Evolutionary conservation across 805 yeast species (phyloP), one percentile per base, ranked within the genome.

Genomic region (Zygotorulaspora florentina): DNA sequence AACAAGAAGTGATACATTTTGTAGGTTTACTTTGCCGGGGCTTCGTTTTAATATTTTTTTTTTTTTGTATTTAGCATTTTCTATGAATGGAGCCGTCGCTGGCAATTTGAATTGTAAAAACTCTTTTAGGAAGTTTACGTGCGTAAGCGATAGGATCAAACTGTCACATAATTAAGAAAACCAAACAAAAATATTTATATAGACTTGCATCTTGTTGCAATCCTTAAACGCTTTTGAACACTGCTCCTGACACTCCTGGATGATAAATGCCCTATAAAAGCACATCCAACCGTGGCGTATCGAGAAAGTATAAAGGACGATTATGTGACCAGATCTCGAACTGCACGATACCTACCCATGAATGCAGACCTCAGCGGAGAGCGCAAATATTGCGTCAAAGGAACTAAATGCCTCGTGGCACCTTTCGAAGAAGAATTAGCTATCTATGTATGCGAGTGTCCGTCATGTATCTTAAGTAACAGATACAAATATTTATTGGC

Each of bases 401-500:
- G 29, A 8, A 20, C 16, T 20, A 39, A 30, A 29, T 43, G 44
- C 28, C 40, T 55, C 6, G 27, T 48, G n/a, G 55, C 55, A 8
- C 57, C 56, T 5, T 50, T 52, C 30, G 53, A 49, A 15, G 43
- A 51, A 28, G 52, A 51, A 16, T 20, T 34, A 11, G 43, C 39
- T 17, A 17, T 26, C 13, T 53, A 48, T 42, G 2, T n/a, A 9
- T 62, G 66, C 43, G 45, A 54, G 35, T 62, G 66, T 44, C 36
- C 39, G 3, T 55, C 65, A 28, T 62, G 66, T 40, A 7, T 36
- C 10, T 33, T 10, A 6, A 41, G 54, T 18, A 20, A 26, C 11
- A 33, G 37, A 10, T 31, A 40, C 15, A 42, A 39, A 16, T 28
- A 31, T 7, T 36, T 37, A 25, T 5, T 56, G 13, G 43, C 51